Conservation (phyloP, 495 filamentous ascomycete genomes). For the Niebla homalea region DNA sequence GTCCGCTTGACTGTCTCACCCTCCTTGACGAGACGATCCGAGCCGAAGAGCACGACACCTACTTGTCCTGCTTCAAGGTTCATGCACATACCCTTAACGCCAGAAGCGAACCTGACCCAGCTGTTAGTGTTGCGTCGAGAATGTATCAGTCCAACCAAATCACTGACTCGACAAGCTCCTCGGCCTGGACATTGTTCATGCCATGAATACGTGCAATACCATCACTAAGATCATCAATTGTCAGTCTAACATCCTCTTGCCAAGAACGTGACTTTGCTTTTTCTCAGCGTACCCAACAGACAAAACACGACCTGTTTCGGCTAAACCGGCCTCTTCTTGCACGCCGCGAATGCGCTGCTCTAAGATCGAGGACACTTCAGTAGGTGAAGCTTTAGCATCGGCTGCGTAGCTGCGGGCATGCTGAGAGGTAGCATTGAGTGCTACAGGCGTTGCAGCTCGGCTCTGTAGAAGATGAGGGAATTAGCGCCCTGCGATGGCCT, state of each 20-base stretch:
- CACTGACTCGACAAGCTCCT: constrained; percentile 98
- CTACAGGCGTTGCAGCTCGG: constrained; percentile 73
- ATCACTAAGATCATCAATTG: constrained; percentile 50
- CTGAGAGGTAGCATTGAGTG: constrained; percentile 55
- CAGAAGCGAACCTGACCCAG: constrained; percentile 79
- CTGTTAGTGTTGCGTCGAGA: constrained; percentile 22
- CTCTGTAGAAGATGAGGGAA: constrained; percentile 38
- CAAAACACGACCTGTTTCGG: constrained; percentile 96
- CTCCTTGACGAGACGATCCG: constrained; percentile 98
- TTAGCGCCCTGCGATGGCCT: constrained; percentile 37
- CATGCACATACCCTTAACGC: constrained; percentile 99
- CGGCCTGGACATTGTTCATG: constrained; percentile 99
- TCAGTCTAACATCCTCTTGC: constrained; percentile 5
- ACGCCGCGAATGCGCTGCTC: constrained; percentile 98
- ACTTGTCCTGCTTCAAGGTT: constrained; percentile 99
- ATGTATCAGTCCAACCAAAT: background rate
- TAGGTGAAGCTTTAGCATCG: constrained; percentile 89
- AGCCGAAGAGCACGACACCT: constrained; percentile 99
- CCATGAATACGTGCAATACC: constrained; percentile 99
- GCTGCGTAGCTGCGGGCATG: constrained; percentile 81
- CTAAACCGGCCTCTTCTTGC: constrained; percentile 87
- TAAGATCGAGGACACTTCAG: constrained; percentile 97
- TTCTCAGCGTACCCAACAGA: constrained; percentile 82
- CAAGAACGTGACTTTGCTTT: background rate
- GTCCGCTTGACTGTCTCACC: constrained; percentile 99